Base-by-base conservation (phyloP, 78 protist genomes). In the Dictyostelium capitatum region DNA sequence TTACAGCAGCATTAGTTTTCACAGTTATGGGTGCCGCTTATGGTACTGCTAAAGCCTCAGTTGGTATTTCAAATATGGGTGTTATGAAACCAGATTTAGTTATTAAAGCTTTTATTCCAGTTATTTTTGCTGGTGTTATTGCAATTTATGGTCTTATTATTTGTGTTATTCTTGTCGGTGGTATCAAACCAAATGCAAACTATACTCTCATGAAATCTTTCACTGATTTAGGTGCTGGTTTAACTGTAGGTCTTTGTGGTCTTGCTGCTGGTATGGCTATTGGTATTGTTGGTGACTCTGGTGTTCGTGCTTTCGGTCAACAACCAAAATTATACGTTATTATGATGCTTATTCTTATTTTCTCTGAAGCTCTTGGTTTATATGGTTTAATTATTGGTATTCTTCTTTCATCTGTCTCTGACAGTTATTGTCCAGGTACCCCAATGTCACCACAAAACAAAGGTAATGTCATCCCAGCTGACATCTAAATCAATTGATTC, bases 101-200 rank as follows among this genome's bases (percentile, higher is more conserved):
- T 80, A 99, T 99, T 98, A 97, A 97, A 94, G 82, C 97, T 59
- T 74, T 87, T 91, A 87, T 96, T 74, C 96, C 79, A 65, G 99
- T 99, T n/a, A 96, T 99, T 95, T 98, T 99, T 99, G 99, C 99
- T 43, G 99, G 99, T 97, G 97, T 99, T 62, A 94, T 99, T 50
- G 99, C 99, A 74, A 99, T 99, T 79, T 99, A 99, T 97, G 99
- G 99, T 53, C 98, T 99, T 28, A 98, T 99, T 85, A 96, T 98
- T 53, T 96, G 99, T 23, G 98, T 99, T 48, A 97, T 99, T 87
- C 95, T 98, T 64, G 48, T 81, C 30, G 90, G 83, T 64, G 48
- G 53, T 23, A 43, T 90, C 32, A 57, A 78, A 78, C 59, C 82
- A 54, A 37, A 25, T 17, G 56, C 23, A 12, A n/a, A 19, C 67